Base-by-base conservation (phyloP, 768 basidiomycete species). In the Filobasidium floriforme region DNA sequence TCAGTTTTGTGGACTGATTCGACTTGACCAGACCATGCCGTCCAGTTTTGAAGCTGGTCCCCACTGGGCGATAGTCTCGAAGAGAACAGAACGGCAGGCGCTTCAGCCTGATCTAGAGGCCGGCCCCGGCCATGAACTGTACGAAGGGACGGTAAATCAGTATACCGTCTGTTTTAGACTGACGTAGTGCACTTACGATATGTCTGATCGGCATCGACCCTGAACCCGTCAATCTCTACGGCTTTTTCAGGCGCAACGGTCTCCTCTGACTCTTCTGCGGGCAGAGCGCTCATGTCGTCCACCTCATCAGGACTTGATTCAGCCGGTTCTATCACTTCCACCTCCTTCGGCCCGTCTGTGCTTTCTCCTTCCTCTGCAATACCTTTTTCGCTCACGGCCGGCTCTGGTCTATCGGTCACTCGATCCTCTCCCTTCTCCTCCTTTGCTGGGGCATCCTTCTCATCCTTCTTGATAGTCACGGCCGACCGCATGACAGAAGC, bases 401-500 rank as follows among this genome's bases (percentile, higher is more conserved):
- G 18, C 14, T 4, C 4, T 49, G 18, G 12, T 49, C 5, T 49
- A 18, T 49, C 46, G 46, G 14, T 14, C 15, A 2, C 14, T 49
- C 3, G 32, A 3, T 37, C 32, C 32, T 37, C 46, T 49, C 46
- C 46, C 12, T 4, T 49, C 14, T 49, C 46, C 22, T 12, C 46
- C 5, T 18, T 18, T 49, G 46, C 46, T 49, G 46, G 22, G 18
- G 12, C 46, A 22, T 18, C 22, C 46, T 15, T 22, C 15, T 49
- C 46, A 49, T 49, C 46, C 46, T 49, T 49, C 12, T 49, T 49
- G 46, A 49, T 49, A 14, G 46, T 49, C 46, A 49, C 46, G 12
- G 54, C 24, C 26, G 54, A 57, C 54, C 54, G 22, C 54, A 57
- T 57, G 15, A 57, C 54, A 4, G 54, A 57, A 24, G 54, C 54